phyloP scores from a whole-genome alignment of 2,329 filamentous ascomycete genomes.

The Macrophomina pseudophaseolina region DNA sequence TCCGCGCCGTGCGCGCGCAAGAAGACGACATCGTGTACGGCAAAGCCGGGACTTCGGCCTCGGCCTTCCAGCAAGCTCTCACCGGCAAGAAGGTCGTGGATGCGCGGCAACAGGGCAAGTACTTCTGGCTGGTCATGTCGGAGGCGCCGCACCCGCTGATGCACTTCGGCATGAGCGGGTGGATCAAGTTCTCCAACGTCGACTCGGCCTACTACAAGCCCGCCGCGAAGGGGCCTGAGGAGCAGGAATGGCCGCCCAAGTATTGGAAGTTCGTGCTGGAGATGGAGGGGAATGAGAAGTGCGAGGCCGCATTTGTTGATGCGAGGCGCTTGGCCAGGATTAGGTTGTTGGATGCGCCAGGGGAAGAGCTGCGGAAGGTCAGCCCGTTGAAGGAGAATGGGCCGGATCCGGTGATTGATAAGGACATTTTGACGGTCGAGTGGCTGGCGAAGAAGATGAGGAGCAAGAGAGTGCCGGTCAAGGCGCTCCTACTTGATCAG shows the following conservation, averaged over 20 bases:
- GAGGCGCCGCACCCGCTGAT: constrained; percentile 83
- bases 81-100: constrained; percentile 72
- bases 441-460: constrained; percentile 76
- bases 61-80: constrained; percentile 75
- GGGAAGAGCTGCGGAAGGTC: constrained; percentile 73
- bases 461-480: constrained; percentile 82
- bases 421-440: constrained; percentile 73
- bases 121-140: constrained; percentile 88
- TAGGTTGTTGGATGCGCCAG: constrained; percentile 80
- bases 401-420: constrained; percentile 87
- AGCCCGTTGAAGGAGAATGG: constrained; percentile 89
- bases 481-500: constrained; percentile 87
- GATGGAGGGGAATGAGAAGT: constrained; percentile 66
- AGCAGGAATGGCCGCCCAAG: constrained; percentile 81
- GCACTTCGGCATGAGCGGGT: constrained; percentile 78
- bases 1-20: constrained; percentile 71
- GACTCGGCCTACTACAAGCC: constrained; percentile 80
- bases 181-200: constrained; percentile 85
- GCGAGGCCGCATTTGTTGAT: constrained; percentile 80
- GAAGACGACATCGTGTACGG: constrained; percentile 88
- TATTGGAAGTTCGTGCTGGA: constrained; percentile 86
- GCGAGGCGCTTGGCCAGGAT: constrained; percentile 78
- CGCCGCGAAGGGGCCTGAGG: constrained; percentile 56
- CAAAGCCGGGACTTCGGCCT: constrained; percentile 81
- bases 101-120: constrained; percentile 90